Conservation (phyloP, 1,284 basidiomycete species). For the Lignosus rhinocerotis region DNA sequence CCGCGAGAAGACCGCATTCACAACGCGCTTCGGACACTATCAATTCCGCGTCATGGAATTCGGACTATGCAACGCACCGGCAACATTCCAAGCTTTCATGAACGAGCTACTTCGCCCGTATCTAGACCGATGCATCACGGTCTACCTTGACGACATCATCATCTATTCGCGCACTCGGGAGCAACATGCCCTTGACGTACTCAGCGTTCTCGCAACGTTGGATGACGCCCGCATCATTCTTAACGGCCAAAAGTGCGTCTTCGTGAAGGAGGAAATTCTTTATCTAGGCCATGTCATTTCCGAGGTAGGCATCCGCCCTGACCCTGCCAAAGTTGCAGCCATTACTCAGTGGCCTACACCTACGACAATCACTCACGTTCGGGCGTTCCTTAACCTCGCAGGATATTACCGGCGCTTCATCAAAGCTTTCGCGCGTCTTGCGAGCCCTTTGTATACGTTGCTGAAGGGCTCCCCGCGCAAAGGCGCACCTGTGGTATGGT, state of each 20-base stretch:
- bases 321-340: conserved; percentile 2
- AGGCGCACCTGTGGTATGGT: conserved; percentile 3
- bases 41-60: conserved; percentile 40
- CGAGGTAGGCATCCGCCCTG: conserved; percentile 5
- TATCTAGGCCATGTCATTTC: conserved; percentile 11
- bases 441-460: conserved; percentile 1
- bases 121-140: conserved; percentile 11
- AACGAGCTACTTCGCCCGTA: conserved; percentile 15
- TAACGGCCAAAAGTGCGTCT: background rate
- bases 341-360: conserved; percentile 2
- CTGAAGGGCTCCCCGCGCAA: conserved; percentile 1
- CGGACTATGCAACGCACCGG: conserved; percentile 28
- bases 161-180: conserved; percentile 17
- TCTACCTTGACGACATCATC: conserved; percentile 30
- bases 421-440: background rate
- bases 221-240: background rate
- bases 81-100: conserved; percentile 26
- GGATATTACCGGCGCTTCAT: conserved; percentile 5
- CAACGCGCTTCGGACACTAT: conserved; percentile 35
- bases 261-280: background rate
- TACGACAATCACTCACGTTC: conserved; percentile 1
- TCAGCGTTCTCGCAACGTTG: background rate
- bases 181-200: background rate
- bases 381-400: conserved; percentile 1
- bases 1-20: conserved; percentile 40